Percentiles rank a stretch among this genome's conserved stretches.
Conservation (phyloP, 345 rosid genomes). For the Rhodamnia argentea region DNA sequence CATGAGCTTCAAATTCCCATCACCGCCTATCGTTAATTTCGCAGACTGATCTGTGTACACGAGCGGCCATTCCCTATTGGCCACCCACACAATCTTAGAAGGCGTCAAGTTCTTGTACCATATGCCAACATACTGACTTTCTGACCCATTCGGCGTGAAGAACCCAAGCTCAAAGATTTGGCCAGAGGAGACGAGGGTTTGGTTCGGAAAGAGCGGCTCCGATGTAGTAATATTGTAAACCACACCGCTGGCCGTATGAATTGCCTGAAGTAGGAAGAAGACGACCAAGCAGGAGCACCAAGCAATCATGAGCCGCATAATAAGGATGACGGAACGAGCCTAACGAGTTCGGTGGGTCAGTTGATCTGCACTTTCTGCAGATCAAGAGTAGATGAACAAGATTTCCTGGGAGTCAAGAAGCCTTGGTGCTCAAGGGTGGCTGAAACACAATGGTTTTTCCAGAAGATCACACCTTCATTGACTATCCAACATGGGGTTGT, state of each 20-base stretch:
- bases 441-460: neutral
- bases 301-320: neutral
- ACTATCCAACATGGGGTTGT: neutral
- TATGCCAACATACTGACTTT: neutral
- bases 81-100: constrained; percentile 25
- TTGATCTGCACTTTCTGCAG: neutral
- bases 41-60: constrained; percentile 1
- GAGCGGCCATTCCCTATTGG: constrained; percentile 23
- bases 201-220: neutral
- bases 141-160: neutral
- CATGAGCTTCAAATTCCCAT: constrained; percentile 12
- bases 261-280: neutral
- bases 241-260: neutral
- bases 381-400: neutral
- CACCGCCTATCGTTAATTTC: constrained; percentile 1
- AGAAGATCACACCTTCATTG: neutral
- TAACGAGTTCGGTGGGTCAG: neutral
- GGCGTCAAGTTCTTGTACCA: neutral
- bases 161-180: neutral
- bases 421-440: neutral
- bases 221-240: neutral
- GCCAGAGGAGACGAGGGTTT: neutral
- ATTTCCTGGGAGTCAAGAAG: neutral
- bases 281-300: neutral
- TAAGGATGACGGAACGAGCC: neutral